A percentile compares a stretch with the other conserved stretches of the same genome.
Evolutionary conservation across 371 early-diverging fungal genomes (phyloP).

Genomic region (Caulochytrium protostelioides): DNA sequence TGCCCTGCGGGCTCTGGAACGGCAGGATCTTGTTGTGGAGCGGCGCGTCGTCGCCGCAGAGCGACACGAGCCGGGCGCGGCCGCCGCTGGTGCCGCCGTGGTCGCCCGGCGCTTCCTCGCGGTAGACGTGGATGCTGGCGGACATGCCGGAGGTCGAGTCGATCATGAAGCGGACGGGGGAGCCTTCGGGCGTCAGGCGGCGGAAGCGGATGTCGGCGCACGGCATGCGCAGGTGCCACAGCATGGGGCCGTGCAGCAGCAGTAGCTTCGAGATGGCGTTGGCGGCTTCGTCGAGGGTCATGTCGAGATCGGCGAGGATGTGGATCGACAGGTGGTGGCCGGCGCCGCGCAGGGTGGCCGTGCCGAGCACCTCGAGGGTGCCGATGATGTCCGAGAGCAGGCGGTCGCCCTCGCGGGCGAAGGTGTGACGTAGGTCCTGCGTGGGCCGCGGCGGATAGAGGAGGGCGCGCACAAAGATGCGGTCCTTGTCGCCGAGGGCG

Average conservation of each 20-base stretch:
- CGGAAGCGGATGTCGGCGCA: conserved; percentile 84
- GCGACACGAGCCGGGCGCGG: conserved; percentile 18
- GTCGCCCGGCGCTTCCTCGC: conserved; percentile 52
- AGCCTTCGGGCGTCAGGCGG: conserved; percentile 5
- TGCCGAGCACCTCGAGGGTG: conserved; percentile 72
- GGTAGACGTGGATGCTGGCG: conserved; percentile 71
- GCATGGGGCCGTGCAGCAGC: conserved; percentile 76
- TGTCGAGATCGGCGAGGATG: conserved; percentile 83
- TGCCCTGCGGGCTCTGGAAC: background rate
- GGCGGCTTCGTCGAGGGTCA: conserved; percentile 66
- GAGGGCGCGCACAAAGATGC: conserved; percentile 93
- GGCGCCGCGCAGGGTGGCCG: conserved; percentile 76
- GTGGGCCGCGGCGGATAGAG: conserved; percentile 74
- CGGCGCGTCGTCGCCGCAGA: too few relatives aligned
- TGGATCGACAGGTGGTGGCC: conserved; percentile 95
- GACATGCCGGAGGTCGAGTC: conserved; percentile 80
- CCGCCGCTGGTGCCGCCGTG: too few relatives aligned
- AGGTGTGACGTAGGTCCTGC: conserved; percentile 26
- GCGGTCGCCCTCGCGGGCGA: conserved; percentile 64
- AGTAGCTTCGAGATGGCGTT: conserved; percentile 67
- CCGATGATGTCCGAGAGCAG: conserved; percentile 79
- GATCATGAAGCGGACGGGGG: conserved; percentile 69
- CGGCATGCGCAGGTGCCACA: conserved; percentile 84
- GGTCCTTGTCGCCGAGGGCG: conserved; percentile 82
- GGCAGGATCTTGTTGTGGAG: too few relatives aligned